A percentile compares a stretch with the other conserved stretches of the same genome.
These are phyloP conservation scores for Phytophthora melonis DNA, from an alignment of 352 stramenopile species.

Conservation along the genomic window DNA sequence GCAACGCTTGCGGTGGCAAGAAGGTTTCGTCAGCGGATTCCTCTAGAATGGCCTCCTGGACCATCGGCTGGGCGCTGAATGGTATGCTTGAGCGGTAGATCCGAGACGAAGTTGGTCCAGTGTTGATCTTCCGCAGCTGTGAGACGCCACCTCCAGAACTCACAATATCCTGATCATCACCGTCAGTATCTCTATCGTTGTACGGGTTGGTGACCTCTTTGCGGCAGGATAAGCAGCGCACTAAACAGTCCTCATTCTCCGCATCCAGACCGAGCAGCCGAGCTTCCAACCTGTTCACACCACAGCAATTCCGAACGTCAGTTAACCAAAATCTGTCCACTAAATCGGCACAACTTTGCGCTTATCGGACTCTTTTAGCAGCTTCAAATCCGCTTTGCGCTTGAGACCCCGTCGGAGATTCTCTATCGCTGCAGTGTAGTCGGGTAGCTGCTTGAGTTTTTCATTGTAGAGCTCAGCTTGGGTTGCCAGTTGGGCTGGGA, in stretches of 20 bases:
- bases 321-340: neutral
- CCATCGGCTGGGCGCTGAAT: slow-evolving; percentile 55
- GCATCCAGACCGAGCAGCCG: slow-evolving; percentile 56
- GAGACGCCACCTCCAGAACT: slow-evolving; percentile 10
- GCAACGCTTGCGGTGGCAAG: neutral
- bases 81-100: slow-evolving; percentile 75
- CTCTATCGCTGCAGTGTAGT: slow-evolving; percentile 58
- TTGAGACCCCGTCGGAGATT: slow-evolving; percentile 49
- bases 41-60: slow-evolving; percentile 35
- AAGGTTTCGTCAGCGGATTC: slow-evolving; percentile 17
- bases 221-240: slow-evolving; percentile 75
- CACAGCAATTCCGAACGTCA: neutral
- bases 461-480: slow-evolving; percentile 49
- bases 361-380: slow-evolving; percentile 65
- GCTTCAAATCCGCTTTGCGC: slow-evolving; percentile 71
- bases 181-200: slow-evolving; percentile 22
- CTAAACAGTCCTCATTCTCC: slow-evolving; percentile 70
- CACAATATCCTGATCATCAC: slow-evolving; percentile 34
- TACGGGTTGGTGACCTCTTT: slow-evolving; percentile 59
- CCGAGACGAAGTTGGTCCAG: slow-evolving; percentile 52
- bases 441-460: slow-evolving; percentile 54
- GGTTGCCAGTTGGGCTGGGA: slow-evolving; percentile 38
- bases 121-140: slow-evolving; percentile 60
- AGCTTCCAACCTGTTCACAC: slow-evolving; percentile 53
- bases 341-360: neutral